Evolutionary conservation across 1,284 basidiomycete species (phyloP), one percentile per base, ranked within the genome.

Genomic region (Takashimella tepidaria): DNA sequence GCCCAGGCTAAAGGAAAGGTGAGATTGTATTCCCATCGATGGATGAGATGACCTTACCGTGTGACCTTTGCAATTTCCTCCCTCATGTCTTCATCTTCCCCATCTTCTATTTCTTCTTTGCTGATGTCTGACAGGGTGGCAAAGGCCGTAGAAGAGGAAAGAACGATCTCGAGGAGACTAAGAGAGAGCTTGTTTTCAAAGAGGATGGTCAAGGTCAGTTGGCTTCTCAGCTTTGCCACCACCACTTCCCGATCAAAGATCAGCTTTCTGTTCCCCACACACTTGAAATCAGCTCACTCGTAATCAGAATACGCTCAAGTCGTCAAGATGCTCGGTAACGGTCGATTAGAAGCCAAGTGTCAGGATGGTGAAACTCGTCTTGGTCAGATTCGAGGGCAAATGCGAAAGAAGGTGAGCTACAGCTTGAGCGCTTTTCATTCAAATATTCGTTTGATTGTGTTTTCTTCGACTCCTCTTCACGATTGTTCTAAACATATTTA

Each of bases 111-210:
- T n/a, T n/a, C n/a, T n/a, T n/a, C n/a, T n/a, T n/a, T n/a, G n/a
- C 49, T 52, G 43, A 49, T 45, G 24, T 19, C 5, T 6, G 42
- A 49, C 46, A 98, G 91, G 95, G 96, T 76, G 96, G 96, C 62
- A 98, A 99, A 83, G 98, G 98, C 80, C 86, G 96, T 78, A 84
- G 95, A 82, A 84, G 95, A 80, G 95, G 95, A 84, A 99, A 98
- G 85, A 98, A 98, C 80, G 95, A 98, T 79, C 95, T 92, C 78
- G 92, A 97, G 61, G 88, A 89, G 63, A 92, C 97, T 80, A 98
- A 98, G 82, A 88, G 96, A 68, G 96, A 99, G 77, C 84, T 98
- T 47, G 92, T 98, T 48, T 98, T 98, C 83, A 89, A 92, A 71
- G 95, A 98, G 76, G 96, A 98, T 70, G 95, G 95, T 13, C 96